Conservation (phyloP, 352 stramenopile species). For the Pythium utonaiense region DNA sequence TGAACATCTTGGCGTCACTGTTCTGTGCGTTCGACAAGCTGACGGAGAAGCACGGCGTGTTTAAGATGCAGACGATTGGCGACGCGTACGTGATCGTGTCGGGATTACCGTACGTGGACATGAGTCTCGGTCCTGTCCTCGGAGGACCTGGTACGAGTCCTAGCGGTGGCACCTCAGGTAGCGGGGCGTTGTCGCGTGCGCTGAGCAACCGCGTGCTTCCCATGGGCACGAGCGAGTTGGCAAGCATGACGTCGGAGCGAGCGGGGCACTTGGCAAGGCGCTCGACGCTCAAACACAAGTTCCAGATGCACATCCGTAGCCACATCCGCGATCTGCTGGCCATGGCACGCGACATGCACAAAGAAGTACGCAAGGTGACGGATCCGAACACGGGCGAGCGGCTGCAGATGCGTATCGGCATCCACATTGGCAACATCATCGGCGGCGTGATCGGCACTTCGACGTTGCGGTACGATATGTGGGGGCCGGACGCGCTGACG, state of each 20-base stretch:
- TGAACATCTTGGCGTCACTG: conserved; percentile 89
- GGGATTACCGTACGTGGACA: conserved; percentile 81
- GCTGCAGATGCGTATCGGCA: conserved; percentile 86
- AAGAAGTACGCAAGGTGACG: conserved; percentile 77
- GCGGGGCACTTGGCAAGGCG: conserved; percentile 27
- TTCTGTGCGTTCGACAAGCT: conserved; percentile 91
- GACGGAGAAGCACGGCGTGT: conserved; percentile 90
- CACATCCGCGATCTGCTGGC: conserved; percentile 77
- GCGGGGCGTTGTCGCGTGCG: conserved; percentile 2
- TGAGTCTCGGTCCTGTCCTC: conserved; percentile 68
- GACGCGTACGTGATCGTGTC: conserved; percentile 92
- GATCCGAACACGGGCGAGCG: conserved; percentile 82
- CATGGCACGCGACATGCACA: conserved; percentile 87
- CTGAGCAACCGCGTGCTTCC: conserved; percentile 54
- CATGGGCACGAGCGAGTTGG: conserved; percentile 23
- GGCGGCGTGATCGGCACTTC: conserved; percentile 83
- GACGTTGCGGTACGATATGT: conserved; percentile 89
- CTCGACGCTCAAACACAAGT: conserved; percentile 78
- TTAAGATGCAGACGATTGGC: conserved; percentile 93
- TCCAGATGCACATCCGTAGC: conserved; percentile 76
- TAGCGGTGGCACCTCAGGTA: conserved; percentile 3
- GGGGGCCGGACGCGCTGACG: conserved; percentile 76
- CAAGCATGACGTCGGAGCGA: conserved; percentile 16
- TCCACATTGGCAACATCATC: conserved; percentile 88
- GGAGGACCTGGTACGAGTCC: conserved; percentile 10